Percentiles rank a stretch among this genome's conserved stretches.
Evolutionary conservation across 495 filamentous ascomycete genomes (phyloP).

Genomic region (Penicillium alfredii): DNA sequence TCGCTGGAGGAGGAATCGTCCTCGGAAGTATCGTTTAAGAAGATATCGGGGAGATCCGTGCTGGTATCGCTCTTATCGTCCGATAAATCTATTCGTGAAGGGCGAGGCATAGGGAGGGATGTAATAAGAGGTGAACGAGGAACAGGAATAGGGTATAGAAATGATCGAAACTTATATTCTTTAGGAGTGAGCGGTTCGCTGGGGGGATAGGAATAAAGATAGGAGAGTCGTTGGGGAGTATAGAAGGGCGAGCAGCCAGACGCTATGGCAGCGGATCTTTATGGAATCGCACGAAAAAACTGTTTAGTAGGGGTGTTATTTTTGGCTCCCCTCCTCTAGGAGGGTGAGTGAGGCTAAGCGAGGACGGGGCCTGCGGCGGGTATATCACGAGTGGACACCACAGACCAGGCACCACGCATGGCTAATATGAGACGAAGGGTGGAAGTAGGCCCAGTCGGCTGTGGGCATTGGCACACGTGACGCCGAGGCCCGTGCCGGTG

Average conservation of each 20-base stretch:
- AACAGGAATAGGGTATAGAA: constrained; percentile 4
- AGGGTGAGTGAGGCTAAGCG: constrained; percentile 1
- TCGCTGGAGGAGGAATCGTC: constrained; percentile 8
- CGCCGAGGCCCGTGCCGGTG: constrained; percentile 13
- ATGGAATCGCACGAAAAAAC: not conserved
- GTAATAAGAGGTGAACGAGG: constrained; percentile 1
- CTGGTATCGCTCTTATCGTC: constrained; percentile 11
- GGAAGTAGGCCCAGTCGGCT: constrained; percentile 8
- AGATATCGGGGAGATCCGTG: constrained; percentile 6
- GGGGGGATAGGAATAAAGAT: no score
- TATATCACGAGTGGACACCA: constrained; percentile 9
- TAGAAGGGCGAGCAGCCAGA: constrained; percentile 1
- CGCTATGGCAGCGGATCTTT: not conserved
- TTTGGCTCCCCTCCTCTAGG: constrained; percentile 8
- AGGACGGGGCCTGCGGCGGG: constrained; percentile 2
- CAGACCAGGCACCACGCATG: constrained; percentile 12
- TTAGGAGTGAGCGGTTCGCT: no score
- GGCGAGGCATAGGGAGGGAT: constrained; percentile 1
- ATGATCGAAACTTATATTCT: constrained; percentile 7
- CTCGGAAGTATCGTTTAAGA: constrained; percentile 9
- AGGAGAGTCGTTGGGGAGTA: constrained; percentile 5
- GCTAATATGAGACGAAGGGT: constrained; percentile 7
- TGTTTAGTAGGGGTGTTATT: no score
- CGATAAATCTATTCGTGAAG: constrained; percentile 2
- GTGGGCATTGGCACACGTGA: constrained; percentile 12